Evolutionary conservation across 1,284 basidiomycete genomes (phyloP), one percentile per base, ranked within the genome.

Genomic region (Peniophora sp.): DNA sequence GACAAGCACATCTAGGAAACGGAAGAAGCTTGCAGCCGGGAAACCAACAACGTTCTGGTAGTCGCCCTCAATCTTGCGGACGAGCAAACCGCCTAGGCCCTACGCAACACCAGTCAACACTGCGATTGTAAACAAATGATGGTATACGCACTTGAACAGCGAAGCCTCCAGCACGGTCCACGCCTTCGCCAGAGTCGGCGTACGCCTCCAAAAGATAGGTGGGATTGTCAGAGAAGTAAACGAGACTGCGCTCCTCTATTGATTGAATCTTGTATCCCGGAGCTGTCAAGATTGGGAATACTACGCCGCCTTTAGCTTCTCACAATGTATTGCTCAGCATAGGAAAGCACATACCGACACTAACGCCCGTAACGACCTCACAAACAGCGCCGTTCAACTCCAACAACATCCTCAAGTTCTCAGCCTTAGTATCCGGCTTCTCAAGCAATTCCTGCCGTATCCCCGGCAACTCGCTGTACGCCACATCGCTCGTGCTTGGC

Each of bases 21-120:
- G 78, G 66, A 90, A 83, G 67, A 92, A 89, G 22, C 83, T 85
- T 6, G 86, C 77, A 0, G 79, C 86, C 2, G 92, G 92, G 64
- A 95, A 94, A 2, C 95, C 95, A 12, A 96, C 92, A 3, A 92
- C 87, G 61, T 97, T 97, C 63, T 91, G 81, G 63, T 87, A 97
- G 65, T 96, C 92, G 1, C 96, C 95, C 52, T 97, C 89, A 25
- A 97, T 81, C 59, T 87, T 85, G 46, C 87, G 77, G 48, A 97
- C 71, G 34, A 98, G 73, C 44, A 93, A 58, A 1, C 85, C 86
- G 0, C 92, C 95, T 1, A 85, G 72, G 2, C 92, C 92, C 85
- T 92, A 58, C 22, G 47, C 53, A 12, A 35, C 19, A 47, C 20
- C 51, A 23, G 39, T 14, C 17, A 50, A 53, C 20, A 48, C 32